Base-by-base conservation (phyloP, 148 eudicot genomes). In the Heliamphora exappendiculata region DNA sequence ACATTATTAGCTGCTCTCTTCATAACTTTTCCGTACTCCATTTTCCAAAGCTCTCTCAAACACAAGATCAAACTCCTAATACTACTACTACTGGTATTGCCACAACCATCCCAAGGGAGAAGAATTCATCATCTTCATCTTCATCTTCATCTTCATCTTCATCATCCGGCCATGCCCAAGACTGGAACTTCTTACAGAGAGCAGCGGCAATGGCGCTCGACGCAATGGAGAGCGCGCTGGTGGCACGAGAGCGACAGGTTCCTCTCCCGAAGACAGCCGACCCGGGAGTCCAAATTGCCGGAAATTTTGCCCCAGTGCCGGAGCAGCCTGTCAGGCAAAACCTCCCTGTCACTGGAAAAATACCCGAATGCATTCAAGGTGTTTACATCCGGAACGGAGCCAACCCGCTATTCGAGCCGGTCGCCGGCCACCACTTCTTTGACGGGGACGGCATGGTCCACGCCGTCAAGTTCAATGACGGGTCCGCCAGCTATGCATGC, bases 371-470 rank as follows among this genome's bases (percentile, higher is more conserved):
- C 65, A 75, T 91, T 24, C 60, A 77, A 0, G 95, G 95, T 0
- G 92, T 87, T 0, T 91, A 91, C 39, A 86, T 87, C 0, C 65
- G 95, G 0, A 91, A 91, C 79, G 95, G 95, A 0, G 95, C 95
- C 0, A 91, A 91, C 83, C 95, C 95, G 4, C 78, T 85, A 2
- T 84, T 84, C 67, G 86, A 84, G 29, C 95, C 95, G 16, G 57
- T 73, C 8, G 84, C 90, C 44, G 95, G 95, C 9, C 95, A 91
- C 73, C 95, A 91, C 76, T 80, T 91, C 55, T 91, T 91, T 53
- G 95, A 91, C 76, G 95, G 95, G 0, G 95, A 91, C 41, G 95
- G 95, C 4, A 91, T 91, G 95, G 85, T 91, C 19, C 92, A 89
- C 72, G 88, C 95, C 14, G 95, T 91, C 0, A 54, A 70, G 3